Base-by-base conservation (phyloP, 768 basidiomycete genomes). In the Phanerodontia chrysosporium region DNA sequence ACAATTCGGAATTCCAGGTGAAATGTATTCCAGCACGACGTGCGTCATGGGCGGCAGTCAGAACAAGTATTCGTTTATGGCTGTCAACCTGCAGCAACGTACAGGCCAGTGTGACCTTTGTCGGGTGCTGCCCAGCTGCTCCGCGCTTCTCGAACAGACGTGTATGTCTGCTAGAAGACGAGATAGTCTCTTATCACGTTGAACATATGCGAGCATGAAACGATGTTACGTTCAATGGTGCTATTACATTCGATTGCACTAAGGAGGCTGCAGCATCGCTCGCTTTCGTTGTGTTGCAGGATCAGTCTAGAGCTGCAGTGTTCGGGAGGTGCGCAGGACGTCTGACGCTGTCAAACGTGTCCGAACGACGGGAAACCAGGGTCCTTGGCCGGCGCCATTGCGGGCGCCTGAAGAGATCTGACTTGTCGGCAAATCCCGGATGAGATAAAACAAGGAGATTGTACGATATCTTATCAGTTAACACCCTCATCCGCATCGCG, bases 401-500 rank as follows among this genome's bases (percentile, higher is more conserved):
- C 24, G 25, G 24, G 48, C 48, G 48, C 48, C 48, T 49, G 14
- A 27, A 22, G 21, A 28, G 28, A 51, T 51, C 49, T 51, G 49
- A 25, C 39, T 42, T 14, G 30, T n/a, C 60, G 60, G 60, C 60
- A 52, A 52, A 39, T 25, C 29, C 60, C 60, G 60, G 60, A 58
- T 56, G 30, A 36, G 60, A 61, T 61, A 61, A 57, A 57, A 58
- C 21, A 48, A 22, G 30, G 45, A 58, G 58, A 58, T 56, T 22
- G 29, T n/a, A 25, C 60, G 55, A 61, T 61, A 61, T 61, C 60
- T 61, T 58, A 61, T 61, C 60, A 61, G 60, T 53, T 53, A 61
- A 61, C 63, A 66, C 61, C 57, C 52, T 54, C 66, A 64, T 49
- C 62, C 58, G 58, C 55, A 60, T 46, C 59, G 36, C 54, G 65